Percentiles rank a stretch among this genome's conserved stretches.
Conservation (phyloP, 1,284 basidiomycete genomes). For the Cutaneotrichosporon cutaneum region DNA sequence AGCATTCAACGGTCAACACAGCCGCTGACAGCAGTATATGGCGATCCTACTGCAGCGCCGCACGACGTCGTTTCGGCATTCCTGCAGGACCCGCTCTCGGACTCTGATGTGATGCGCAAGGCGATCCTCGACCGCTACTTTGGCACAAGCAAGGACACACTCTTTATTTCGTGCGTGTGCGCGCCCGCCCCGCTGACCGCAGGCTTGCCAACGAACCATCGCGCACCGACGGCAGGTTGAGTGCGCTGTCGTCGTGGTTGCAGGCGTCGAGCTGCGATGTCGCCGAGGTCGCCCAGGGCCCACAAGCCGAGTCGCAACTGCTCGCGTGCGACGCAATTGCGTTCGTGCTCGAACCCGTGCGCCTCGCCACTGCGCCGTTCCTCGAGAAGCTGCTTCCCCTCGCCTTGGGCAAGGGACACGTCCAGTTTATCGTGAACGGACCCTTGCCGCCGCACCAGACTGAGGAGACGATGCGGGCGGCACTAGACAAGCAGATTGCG, state of each 20-base stretch:
- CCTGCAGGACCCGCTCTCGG: conserved; percentile 42
- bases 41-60: conserved; percentile 36
- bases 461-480: conserved; percentile 21
- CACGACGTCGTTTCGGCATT: conserved; percentile 46
- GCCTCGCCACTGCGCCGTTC: conserved; percentile 18
- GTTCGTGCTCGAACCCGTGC: conserved; percentile 49
- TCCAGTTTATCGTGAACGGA: conserved; percentile 44
- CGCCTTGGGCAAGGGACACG: conserved; percentile 24
- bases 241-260: conserved; percentile 37
- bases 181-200: neutral
- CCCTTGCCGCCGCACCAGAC: conserved; percentile 29
- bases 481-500: conserved; percentile 29
- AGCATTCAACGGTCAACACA: neutral
- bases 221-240: conserved; percentile 21
- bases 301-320: conserved; percentile 12
- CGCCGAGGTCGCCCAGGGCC: conserved; percentile 28
- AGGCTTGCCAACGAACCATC: conserved; percentile 8
- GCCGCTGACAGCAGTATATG: conserved; percentile 32
- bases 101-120: conserved; percentile 28
- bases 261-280: conserved; percentile 33
- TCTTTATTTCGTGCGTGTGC: conserved; percentile 22
- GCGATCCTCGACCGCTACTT: conserved; percentile 30
- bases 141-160: conserved; percentile 22
- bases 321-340: conserved; percentile 33
- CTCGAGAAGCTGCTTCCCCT: conserved; percentile 24